phyloP scores from a whole-genome alignment of 257 asterid genomes.

The Agastache rugosa region DNA sequence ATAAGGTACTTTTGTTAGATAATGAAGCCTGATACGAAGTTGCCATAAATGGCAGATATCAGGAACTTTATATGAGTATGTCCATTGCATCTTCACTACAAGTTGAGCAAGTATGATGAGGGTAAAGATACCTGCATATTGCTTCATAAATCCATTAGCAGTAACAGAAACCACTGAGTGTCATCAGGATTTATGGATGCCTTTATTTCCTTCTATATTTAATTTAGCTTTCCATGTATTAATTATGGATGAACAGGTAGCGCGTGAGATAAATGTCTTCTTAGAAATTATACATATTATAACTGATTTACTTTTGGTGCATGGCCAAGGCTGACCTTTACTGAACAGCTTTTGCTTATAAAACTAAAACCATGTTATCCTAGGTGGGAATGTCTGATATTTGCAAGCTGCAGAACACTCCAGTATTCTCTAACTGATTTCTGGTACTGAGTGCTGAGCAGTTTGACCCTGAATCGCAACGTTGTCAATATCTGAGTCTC shows the following conservation, averaged over 20 bases:
- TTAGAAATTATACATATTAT: neutral
- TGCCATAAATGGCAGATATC: neutral
- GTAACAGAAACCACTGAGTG: neutral
- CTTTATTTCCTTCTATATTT: neutral
- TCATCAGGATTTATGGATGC: neutral
- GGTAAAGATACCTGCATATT: neutral
- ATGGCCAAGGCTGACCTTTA: neutral
- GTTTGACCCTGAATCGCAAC: neutral
- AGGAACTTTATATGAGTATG: neutral
- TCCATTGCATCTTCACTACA: neutral
- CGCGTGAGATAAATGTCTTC: neutral
- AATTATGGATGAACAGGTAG: neutral
- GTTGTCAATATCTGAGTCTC: neutral
- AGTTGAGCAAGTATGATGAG: conserved; percentile 8
- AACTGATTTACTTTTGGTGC: neutral
- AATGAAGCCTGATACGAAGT: neutral
- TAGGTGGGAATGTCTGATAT: neutral
- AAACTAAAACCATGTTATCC: neutral
- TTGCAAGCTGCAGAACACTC: neutral
- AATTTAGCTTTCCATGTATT: neutral
- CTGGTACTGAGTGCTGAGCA: conserved; percentile 2
- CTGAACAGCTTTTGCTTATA: neutral
- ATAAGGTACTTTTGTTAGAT: neutral
- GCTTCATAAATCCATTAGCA: neutral
- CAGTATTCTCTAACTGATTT: neutral